Conservation (phyloP, 192 early-diverging fungal species). For the Rhizophagus sp. region DNA sequence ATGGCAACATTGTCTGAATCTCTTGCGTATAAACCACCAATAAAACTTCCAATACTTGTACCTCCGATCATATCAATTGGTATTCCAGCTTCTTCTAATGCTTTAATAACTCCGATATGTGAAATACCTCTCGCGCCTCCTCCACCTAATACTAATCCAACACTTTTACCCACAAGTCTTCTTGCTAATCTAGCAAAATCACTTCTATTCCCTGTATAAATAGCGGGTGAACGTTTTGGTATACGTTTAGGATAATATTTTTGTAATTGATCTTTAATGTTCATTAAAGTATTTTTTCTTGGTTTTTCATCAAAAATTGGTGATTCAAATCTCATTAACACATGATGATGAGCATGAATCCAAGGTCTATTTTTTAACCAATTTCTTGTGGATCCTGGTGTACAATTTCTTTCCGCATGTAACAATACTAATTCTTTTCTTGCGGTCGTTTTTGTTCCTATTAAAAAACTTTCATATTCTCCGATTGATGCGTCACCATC, state of each 20-base stretch:
- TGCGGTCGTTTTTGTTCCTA: slow-evolving; percentile 96
- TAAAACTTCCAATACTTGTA: slow-evolving; percentile 96
- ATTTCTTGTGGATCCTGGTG: slow-evolving; percentile 78
- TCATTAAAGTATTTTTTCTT: slow-evolving; percentile 57
- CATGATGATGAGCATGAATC: slow-evolving; percentile 98
- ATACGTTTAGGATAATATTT: slow-evolving; percentile 62
- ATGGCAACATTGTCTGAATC: slow-evolving; percentile 87
- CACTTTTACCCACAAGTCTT: slow-evolving; percentile 86
- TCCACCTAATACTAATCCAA: slow-evolving; percentile 93
- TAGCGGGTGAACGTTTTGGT: slow-evolving; percentile 36
- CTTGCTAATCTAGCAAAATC: slow-evolving; percentile 79
- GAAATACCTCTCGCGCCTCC: slow-evolving; percentile 95
- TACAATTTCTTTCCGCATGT: slow-evolving; percentile 74
- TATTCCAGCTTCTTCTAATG: slow-evolving; percentile 96
- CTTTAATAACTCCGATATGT: slow-evolving; percentile 89
- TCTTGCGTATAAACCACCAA: slow-evolving; percentile 90
- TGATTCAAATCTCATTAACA: slow-evolving; percentile 65
- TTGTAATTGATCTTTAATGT: slow-evolving; percentile 64
- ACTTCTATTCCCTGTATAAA: slow-evolving; percentile 40
- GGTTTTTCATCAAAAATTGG: slow-evolving; percentile 43
- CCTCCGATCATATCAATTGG: slow-evolving; percentile 98
- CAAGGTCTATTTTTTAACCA: slow-evolving; percentile 94
- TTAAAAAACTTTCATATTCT: slow-evolving; percentile 88
- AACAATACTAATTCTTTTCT: slow-evolving; percentile 95
- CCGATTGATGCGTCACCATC: slow-evolving; percentile 88